These are phyloP conservation scores for Geotrichum ghanense DNA, from an alignment of 805 yeast genomes.

Conservation along the genomic window DNA sequence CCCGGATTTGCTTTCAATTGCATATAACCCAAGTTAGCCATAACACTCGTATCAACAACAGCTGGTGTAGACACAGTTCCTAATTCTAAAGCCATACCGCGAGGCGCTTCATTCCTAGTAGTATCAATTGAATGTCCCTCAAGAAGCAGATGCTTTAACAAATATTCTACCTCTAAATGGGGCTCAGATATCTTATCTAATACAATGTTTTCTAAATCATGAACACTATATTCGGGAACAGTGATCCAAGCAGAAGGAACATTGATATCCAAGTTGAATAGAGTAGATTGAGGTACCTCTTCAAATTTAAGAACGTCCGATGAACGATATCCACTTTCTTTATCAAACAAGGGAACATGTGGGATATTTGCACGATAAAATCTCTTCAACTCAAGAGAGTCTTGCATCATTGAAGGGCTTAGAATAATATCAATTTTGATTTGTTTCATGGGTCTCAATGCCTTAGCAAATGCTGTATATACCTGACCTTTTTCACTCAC, in stretches of 20 bases:
- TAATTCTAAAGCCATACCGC: slow-evolving; percentile 41
- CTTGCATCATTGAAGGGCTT: slow-evolving; percentile 38
- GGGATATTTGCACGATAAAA: slow-evolving; percentile 43
- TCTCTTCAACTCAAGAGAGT: slow-evolving; percentile 40
- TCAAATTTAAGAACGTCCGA: slow-evolving; percentile 29
- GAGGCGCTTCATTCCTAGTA: slow-evolving; percentile 31
- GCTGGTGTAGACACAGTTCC: slow-evolving; percentile 17
- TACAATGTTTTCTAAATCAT: slow-evolving; percentile 56
- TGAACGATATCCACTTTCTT: slow-evolving; percentile 14
- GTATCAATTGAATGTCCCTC: slow-evolving; percentile 60
- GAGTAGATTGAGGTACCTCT: slow-evolving; percentile 38
- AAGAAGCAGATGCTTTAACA: slow-evolving; percentile 43
- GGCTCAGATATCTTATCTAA: slow-evolving; percentile 27
- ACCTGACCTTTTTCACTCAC: slow-evolving; percentile 57
- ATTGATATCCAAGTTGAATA: slow-evolving; percentile 46
- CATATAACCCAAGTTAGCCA: slow-evolving; percentile 76
- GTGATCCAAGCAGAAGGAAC: slow-evolving; percentile 62
- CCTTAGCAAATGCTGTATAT: slow-evolving; percentile 33
- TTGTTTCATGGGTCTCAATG: slow-evolving; percentile 35
- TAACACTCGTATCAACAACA: slow-evolving; percentile 49
- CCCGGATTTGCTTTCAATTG: slow-evolving; percentile 74
- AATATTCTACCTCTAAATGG: slow-evolving; percentile 35
- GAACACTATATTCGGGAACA: slow-evolving; percentile 35
- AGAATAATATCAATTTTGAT: slow-evolving; percentile 44
- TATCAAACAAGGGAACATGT: slow-evolving; percentile 21